Evolutionary conservation across 2,329 filamentous ascomycete species (phyloP).

Genomic region (Cucurbitaria berberidis): DNA sequence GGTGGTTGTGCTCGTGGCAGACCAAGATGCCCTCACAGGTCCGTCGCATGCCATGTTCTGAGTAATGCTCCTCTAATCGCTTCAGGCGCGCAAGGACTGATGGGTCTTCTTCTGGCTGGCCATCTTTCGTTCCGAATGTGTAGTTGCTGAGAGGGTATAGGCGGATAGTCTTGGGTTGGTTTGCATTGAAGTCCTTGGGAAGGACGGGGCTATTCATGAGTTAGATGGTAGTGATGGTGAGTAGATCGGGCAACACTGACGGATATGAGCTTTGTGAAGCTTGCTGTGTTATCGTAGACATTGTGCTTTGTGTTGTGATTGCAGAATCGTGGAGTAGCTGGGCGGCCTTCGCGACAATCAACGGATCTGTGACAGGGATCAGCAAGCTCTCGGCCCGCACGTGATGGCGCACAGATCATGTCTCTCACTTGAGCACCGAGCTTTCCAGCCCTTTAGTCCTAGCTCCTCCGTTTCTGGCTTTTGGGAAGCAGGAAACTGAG

Average conservation of each 20-base stretch:
- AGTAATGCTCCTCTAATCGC: constrained; percentile 94
- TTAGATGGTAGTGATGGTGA: background rate
- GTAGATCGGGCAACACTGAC: constrained; percentile 44
- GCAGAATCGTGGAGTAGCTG: constrained; percentile 5
- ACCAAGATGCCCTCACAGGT: constrained; percentile 97
- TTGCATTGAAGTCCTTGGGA: constrained; percentile 83
- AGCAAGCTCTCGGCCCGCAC: constrained; percentile 1
- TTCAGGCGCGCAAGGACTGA: constrained; percentile 91
- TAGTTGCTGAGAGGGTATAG: constrained; percentile 97
- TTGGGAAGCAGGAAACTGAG: no score
- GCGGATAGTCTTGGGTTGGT: constrained; percentile 87
- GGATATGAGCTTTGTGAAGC: constrained; percentile 78
- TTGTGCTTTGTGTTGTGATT: constrained; percentile 47
- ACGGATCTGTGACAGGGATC: constrained; percentile 19
- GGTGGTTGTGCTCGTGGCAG: constrained; percentile 98
- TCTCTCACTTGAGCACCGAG: background rate
- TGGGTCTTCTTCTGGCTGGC: constrained; percentile 95
- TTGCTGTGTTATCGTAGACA: constrained; percentile 84
- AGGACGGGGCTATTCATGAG: constrained; percentile 65
- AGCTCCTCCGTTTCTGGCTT: no score
- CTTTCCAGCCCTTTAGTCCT: no score
- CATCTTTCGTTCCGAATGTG: constrained; percentile 98
- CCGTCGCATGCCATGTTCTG: constrained; percentile 89
- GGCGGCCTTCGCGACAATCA: constrained; percentile 19
- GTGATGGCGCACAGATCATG: constrained; percentile 8